Base-by-base conservation (phyloP, 164 flowering plant genomes). In the Vitis labrusca region DNA sequence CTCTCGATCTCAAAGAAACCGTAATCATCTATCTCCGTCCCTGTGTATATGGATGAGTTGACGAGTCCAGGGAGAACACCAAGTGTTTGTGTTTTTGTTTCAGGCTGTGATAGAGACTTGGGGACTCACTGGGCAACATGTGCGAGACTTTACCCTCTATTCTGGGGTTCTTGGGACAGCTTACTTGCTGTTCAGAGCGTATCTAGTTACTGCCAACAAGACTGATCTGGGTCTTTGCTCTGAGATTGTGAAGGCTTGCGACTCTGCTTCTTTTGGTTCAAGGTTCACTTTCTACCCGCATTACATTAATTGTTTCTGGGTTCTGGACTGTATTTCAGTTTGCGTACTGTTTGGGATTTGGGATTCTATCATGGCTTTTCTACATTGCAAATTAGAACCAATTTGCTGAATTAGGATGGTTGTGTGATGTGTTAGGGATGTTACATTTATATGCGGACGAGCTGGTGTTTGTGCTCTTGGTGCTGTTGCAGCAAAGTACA, bases 381-480 rank as follows among this genome's bases (percentile, higher is more conserved):
- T n/a, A 11, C 9, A 61, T 13, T 14, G 56, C 14, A 13, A 53
- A 53, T 53, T 53, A 15, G 7, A 6, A n/a, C 15, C 14, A 61
- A 32, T 61, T 13, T 9, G 37, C 44, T 15, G 29, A 12, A 47
- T 12, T 32, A 47, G 19, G 57, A 17, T 29, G 3, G 9, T 56
- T 52, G 37, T 73, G 15, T 17, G 53, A 60, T 27, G 59, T 9
- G 27, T 51, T 61, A 81, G 84, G 72, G 76, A 70, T 65, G 91
- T 85, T 73, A 87, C 97, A 17, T 90, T 93, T 74, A 69, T 91
- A 58, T 86, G 93, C 81, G 98, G 98, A n/a, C 76, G 83, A 14
- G 90, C 93, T 67, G 97, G 98, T 59, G 87, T 91, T 50, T 93
- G 80, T 78, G 97, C 93, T 19, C 84, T 93, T 53, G 97, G 98